These are phyloP conservation scores for Yamadazyma oceani DNA, from an alignment of 1,139 yeast species.

Conservation along the genomic window DNA sequence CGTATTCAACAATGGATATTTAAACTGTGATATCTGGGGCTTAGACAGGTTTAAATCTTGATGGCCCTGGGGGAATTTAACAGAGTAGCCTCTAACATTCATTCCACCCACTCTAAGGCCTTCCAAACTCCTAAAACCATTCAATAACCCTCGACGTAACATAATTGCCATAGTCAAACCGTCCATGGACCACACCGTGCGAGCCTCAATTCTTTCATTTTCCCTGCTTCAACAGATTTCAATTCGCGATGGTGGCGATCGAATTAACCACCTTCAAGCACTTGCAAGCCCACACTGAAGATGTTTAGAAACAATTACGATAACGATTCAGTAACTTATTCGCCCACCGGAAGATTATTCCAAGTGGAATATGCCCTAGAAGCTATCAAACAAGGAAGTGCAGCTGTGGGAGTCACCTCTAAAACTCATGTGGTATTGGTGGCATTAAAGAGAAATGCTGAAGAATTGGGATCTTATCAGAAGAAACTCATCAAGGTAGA, in stretches of 20 bases:
- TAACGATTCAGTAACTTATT: constrained; percentile 95
- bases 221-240: not conserved
- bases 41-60: constrained; percentile 14
- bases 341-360: constrained; percentile 95
- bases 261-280: too few relatives aligned
- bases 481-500: constrained; percentile 90
- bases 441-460: constrained; percentile 93
- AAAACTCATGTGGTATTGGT: constrained; percentile 86
- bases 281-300: not conserved
- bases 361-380: constrained; percentile 96
- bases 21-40: constrained; percentile 40
- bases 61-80: constrained; percentile 13
- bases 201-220: too few relatives aligned
- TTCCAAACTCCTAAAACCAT: too few relatives aligned
- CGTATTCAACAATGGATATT: constrained; percentile 39
- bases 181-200: too few relatives aligned
- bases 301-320: constrained; percentile 97
- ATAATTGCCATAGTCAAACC: too few relatives aligned
- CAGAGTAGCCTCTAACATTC: constrained; percentile 4
- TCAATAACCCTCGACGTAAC: too few relatives aligned
- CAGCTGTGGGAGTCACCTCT: constrained; percentile 91
- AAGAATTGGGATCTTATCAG: constrained; percentile 95
- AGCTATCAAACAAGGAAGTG: constrained; percentile 97
- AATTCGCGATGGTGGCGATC: not conserved
- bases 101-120: too few relatives aligned